Conservation (phyloP, 73 alveolate genomes). For the Breviolum minutum region DNA sequence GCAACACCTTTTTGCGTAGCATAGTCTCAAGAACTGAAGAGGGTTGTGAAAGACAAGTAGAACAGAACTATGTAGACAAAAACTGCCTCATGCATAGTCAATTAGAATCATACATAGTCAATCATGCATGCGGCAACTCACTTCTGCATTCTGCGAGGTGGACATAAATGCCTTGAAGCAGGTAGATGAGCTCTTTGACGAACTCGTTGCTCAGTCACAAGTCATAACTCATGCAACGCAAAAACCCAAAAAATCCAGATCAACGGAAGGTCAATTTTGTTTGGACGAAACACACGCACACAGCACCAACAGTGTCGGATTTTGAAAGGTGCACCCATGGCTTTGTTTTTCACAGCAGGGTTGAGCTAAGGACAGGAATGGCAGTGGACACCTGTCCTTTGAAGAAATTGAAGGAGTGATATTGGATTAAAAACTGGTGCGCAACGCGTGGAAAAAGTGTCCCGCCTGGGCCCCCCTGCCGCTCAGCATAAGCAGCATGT, state of each 20-base stretch:
- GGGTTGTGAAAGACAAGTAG: neutral
- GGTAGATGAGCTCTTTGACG: slow-evolving; percentile 37
- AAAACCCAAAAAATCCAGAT: too few relatives aligned
- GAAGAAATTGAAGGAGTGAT: slow-evolving; percentile 32
- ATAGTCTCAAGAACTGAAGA: neutral
- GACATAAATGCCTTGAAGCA: neutral
- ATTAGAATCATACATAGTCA: too few relatives aligned
- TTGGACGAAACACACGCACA: too few relatives aligned
- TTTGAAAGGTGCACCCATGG: neutral
- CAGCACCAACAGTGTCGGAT: too few relatives aligned
- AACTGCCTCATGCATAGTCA: too few relatives aligned
- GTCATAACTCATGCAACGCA: neutral
- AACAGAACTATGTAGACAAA: neutral
- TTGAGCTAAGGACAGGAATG: slow-evolving; percentile 24
- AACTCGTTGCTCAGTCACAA: neutral
- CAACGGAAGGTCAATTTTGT: too few relatives aligned
- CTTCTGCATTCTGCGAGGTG: neutral
- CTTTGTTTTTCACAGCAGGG: too few relatives aligned
- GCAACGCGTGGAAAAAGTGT: neutral
- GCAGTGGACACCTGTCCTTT: slow-evolving; percentile 8
- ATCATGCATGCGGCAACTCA: neutral
- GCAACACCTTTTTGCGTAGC: neutral
- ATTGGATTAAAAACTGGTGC: neutral
- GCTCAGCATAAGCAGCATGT: too few relatives aligned
- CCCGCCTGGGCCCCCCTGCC: too few relatives aligned